These are phyloP conservation scores for Podaxis sp. DNA, from an alignment of 768 basidiomycete species.

Conservation along the genomic window DNA sequence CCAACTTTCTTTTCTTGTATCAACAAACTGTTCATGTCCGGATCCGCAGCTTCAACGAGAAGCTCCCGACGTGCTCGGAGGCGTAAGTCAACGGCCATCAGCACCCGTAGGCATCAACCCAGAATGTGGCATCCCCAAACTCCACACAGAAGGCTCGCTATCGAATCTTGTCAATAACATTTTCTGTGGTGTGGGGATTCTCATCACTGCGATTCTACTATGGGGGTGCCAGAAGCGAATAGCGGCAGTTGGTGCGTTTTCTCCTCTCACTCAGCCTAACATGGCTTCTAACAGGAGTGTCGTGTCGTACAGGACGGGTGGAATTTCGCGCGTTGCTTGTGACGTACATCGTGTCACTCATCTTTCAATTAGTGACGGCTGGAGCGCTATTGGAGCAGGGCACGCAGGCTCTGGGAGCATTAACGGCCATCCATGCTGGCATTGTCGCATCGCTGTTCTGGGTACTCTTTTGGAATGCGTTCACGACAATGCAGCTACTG, in stretches of 20 bases:
- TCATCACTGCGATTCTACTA: constrained; percentile 53
- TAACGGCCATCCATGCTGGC: constrained; percentile 72
- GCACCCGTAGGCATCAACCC: constrained; percentile 78
- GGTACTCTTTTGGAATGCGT: constrained; percentile 60
- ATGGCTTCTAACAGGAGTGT: not conserved
- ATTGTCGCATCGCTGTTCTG: constrained; percentile 72
- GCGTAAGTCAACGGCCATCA: constrained; percentile 37
- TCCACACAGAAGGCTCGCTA: constrained; percentile 51
- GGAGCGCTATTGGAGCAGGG: constrained; percentile 74
- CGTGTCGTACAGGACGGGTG: constrained; percentile 32
- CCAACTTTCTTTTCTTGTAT: constrained; percentile 7
- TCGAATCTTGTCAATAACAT: constrained; percentile 83
- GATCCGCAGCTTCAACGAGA: constrained; percentile 30
- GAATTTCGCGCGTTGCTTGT: constrained; percentile 61
- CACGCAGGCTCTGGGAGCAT: constrained; percentile 56
- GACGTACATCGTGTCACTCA: constrained; percentile 60
- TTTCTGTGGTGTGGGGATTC: constrained; percentile 61
- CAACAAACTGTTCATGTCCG: constrained; percentile 22
- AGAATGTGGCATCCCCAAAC: constrained; percentile 64
- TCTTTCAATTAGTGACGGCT: constrained; percentile 70
- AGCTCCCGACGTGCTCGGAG: constrained; percentile 32
- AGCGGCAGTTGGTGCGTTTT: constrained; percentile 75
- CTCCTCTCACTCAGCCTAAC: not conserved
- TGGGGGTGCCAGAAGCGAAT: constrained; percentile 53
- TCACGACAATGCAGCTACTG: constrained; percentile 74